Conservation (phyloP, 805 yeast genomes). For the Kuraishia capsulata region DNA sequence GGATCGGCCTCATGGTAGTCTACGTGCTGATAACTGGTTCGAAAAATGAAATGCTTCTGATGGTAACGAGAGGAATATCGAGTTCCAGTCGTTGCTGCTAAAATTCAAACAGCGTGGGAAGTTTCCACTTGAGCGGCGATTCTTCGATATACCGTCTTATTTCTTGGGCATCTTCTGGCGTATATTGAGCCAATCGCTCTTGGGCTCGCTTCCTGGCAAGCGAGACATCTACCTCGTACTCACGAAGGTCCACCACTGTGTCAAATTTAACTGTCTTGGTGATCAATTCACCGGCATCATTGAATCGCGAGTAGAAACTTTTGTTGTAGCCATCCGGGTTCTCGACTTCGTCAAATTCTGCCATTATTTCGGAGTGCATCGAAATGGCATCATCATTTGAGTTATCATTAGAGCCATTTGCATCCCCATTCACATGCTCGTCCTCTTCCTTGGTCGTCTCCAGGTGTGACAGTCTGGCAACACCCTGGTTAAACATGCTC, state of each 20-base stretch:
- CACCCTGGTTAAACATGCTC: slow-evolving; percentile 4
- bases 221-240: slow-evolving; percentile 9
- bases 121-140: slow-evolving; percentile 11
- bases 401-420: no score
- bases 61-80: no score
- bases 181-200: neutral
- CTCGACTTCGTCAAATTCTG: slow-evolving; percentile 6
- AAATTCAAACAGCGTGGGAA: slow-evolving; percentile 9
- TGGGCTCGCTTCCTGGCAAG: neutral
- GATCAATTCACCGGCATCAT: slow-evolving; percentile 14
- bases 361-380: slow-evolving; percentile 1
- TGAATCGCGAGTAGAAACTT: slow-evolving; percentile 15
- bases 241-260: slow-evolving; percentile 16
- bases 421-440: neutral
- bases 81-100: no score
- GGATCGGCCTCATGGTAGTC: no score
- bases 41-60: no score
- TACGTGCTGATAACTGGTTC: no score
- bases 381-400: slow-evolving; percentile 2
- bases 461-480: slow-evolving; percentile 2
- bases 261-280: slow-evolving; percentile 18
- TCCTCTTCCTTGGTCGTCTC: neutral
- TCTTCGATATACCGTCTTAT: neutral
- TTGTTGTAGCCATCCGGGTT: slow-evolving; percentile 17
- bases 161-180: neutral